phyloP scores from a whole-genome alignment of 2,329 filamentous ascomycete genomes.

The Colletotrichum liaoningense region DNA sequence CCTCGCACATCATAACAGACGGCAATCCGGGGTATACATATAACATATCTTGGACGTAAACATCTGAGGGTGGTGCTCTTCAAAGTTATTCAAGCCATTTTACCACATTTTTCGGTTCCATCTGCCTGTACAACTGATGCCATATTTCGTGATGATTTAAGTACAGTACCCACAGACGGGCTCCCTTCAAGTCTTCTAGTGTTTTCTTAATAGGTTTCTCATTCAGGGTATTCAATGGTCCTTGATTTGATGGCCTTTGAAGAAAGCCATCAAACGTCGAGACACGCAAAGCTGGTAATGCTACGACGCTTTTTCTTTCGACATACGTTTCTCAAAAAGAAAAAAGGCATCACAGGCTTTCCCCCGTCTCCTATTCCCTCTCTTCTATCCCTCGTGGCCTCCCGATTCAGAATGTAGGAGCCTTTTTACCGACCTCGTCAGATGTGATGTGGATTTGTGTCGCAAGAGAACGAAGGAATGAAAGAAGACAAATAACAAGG shows the following conservation, averaged over 20 bases:
- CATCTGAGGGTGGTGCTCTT: constrained; percentile 28
- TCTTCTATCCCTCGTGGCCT: not conserved
- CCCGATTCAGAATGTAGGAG: not conserved
- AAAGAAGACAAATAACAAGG: not conserved
- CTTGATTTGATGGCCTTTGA: constrained; percentile 8
- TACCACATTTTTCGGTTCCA: not conserved
- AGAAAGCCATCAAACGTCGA: not conserved
- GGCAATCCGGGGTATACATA: constrained; percentile 30
- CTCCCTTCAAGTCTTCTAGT: not conserved
- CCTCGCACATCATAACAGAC: constrained; percentile 27
- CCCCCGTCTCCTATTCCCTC: not conserved
- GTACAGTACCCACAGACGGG: not conserved
- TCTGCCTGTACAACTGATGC: not conserved
- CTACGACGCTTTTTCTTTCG: constrained; percentile 1
- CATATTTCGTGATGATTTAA: not conserved
- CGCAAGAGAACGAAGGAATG: not conserved
- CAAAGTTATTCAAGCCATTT: constrained; percentile 26
- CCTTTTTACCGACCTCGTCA: not conserved
- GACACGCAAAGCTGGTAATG: not conserved
- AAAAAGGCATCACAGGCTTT: not conserved
- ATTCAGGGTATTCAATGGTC: constrained; percentile 30
- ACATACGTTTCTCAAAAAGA: constrained; percentile 18
- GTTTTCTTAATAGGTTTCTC: constrained; percentile 4
- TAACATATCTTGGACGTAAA: constrained; percentile 25
- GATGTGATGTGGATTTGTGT: not conserved